These are phyloP conservation scores for Penicillium roqueforti DNA, from an alignment of 495 filamentous ascomycete species.

Conservation along the genomic window DNA sequence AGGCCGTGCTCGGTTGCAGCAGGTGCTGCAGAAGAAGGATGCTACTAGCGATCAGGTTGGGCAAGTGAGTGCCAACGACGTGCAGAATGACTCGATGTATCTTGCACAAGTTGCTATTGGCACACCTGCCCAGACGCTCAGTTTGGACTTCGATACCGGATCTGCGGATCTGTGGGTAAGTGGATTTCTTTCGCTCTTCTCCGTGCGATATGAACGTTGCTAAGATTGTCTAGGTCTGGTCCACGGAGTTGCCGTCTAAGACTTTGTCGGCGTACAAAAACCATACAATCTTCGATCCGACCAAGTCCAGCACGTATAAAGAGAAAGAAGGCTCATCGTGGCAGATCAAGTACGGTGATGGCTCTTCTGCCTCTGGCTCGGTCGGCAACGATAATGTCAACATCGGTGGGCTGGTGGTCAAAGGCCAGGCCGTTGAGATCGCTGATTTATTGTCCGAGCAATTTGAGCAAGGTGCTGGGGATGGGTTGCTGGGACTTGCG, in stretches of 20 bases:
- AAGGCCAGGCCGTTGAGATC: slow-evolving; percentile 66
- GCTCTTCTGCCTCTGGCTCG: slow-evolving; percentile 62
- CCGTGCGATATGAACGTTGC: background rate
- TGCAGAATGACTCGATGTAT: slow-evolving; percentile 70
- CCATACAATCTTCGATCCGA: slow-evolving; percentile 53
- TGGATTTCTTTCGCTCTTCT: background rate
- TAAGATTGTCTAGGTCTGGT: slow-evolving; percentile 52
- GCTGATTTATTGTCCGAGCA: slow-evolving; percentile 59
- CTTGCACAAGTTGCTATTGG: slow-evolving; percentile 65
- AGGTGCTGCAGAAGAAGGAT: slow-evolving; percentile 50
- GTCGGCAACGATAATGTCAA: slow-evolving; percentile 67
- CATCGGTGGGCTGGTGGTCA: slow-evolving; percentile 64
- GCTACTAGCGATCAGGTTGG: slow-evolving; percentile 38
- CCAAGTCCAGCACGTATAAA: slow-evolving; percentile 60
- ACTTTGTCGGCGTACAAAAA: slow-evolving; percentile 34
- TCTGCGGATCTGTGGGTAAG: slow-evolving; percentile 76
- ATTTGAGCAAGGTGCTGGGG: slow-evolving; percentile 57
- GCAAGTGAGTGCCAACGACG: slow-evolving; percentile 64
- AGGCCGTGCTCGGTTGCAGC: slow-evolving; percentile 41
- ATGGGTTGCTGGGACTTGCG: slow-evolving; percentile 72
- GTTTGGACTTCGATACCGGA: slow-evolving; percentile 73
- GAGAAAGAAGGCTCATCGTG: slow-evolving; percentile 48
- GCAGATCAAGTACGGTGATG: slow-evolving; percentile 73
- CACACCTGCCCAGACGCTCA: slow-evolving; percentile 61
- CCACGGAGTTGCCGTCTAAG: slow-evolving; percentile 47